These are phyloP conservation scores for Aspergillus sp. DNA, from an alignment of 2,329 filamentous ascomycete species.

Conservation along the genomic window DNA sequence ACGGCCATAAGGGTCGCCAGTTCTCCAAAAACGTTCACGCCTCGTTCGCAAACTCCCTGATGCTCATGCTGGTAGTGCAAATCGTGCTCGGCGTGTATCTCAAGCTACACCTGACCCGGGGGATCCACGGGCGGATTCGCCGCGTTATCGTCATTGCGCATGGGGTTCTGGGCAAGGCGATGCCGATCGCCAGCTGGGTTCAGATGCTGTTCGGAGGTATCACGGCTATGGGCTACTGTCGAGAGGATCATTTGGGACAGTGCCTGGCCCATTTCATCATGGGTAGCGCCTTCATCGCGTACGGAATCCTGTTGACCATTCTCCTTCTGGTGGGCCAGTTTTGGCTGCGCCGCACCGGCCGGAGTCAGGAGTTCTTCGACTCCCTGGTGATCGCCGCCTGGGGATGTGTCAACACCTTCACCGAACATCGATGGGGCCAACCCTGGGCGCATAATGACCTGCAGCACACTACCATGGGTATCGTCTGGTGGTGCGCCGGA, in stretches of 20 bases:
- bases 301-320: slow-evolving; percentile 83
- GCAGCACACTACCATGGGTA: slow-evolving; percentile 99
- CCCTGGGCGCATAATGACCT: slow-evolving; percentile 91
- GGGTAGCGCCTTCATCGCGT: slow-evolving; percentile 93
- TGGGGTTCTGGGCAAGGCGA: slow-evolving; percentile 77
- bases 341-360: slow-evolving; percentile 78
- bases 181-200: slow-evolving; percentile 83
- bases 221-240: slow-evolving; percentile 87
- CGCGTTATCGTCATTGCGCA: slow-evolving; percentile 70
- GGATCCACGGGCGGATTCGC: slow-evolving; percentile 76
- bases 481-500: slow-evolving; percentile 96
- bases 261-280: slow-evolving; percentile 98
- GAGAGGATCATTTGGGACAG: slow-evolving; percentile 85
- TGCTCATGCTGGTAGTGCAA: slow-evolving; percentile 75
- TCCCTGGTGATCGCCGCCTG: slow-evolving; percentile 86
- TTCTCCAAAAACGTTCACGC: slow-evolving; percentile 81
- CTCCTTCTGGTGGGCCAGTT: slow-evolving; percentile 83
- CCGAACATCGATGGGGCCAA: slow-evolving; percentile 89
- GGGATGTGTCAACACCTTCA: slow-evolving; percentile 98
- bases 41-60: slow-evolving; percentile 75
- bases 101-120: slow-evolving; percentile 82
- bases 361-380: slow-evolving; percentile 97
- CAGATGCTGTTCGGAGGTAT: slow-evolving; percentile 98
- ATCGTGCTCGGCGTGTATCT: slow-evolving; percentile 81
- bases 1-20: slow-evolving; percentile 83